Evolutionary conservation across 1,284 basidiomycete species (phyloP).

Genomic region (Inonotus hispidus): DNA sequence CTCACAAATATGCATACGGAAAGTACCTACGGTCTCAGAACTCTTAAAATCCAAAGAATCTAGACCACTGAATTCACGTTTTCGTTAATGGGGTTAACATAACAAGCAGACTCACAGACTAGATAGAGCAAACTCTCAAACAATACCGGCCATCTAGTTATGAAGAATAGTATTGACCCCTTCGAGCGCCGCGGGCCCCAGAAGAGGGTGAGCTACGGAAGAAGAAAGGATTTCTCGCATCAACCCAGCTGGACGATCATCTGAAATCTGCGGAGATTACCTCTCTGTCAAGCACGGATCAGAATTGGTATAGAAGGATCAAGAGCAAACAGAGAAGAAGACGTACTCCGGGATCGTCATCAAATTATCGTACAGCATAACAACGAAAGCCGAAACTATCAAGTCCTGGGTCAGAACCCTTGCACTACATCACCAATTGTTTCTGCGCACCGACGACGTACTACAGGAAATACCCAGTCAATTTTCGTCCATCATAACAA

Average conservation of each 20-base stretch:
- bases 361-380: slow-evolving; percentile 14
- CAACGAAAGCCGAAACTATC: neutral
- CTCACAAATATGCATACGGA: neutral
- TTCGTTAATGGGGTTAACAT: neutral
- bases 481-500: neutral
- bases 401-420: neutral
- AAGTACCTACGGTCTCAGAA: neutral
- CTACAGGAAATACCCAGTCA: neutral
- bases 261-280: neutral
- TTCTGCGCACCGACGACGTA: slow-evolving; percentile 1
- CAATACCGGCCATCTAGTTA: slow-evolving; percentile 9
- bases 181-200: slow-evolving; percentile 6
- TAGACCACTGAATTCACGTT: neutral
- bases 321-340: neutral
- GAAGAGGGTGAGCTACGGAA: slow-evolving; percentile 1
- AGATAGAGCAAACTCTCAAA: slow-evolving; percentile 11
- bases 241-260: neutral
- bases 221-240: neutral
- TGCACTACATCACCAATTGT: neutral
- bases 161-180: slow-evolving; percentile 13
- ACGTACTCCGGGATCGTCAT: slow-evolving; percentile 5
- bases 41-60: neutral
- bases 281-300: slow-evolving; percentile 2
- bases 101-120: slow-evolving; percentile 4
- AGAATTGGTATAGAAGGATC: neutral